phyloP scores from a whole-genome alignment of 495 filamentous ascomycete genomes.

The Aspergillus bertholletiae region DNA sequence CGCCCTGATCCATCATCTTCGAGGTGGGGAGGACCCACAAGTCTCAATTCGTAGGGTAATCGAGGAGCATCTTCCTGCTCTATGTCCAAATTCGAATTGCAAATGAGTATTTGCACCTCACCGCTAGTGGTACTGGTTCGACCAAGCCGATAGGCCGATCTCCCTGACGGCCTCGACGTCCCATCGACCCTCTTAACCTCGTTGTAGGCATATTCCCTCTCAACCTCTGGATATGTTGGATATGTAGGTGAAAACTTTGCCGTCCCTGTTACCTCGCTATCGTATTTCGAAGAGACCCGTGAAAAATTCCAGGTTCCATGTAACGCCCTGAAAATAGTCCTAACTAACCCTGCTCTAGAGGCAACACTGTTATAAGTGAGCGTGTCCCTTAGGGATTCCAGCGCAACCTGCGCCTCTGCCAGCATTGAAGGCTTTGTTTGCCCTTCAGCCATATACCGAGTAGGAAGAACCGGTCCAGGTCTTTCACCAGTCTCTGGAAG shows the following conservation, averaged over 20 bases:
- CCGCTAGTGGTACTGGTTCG: slow-evolving; percentile 2
- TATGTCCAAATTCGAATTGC: not conserved
- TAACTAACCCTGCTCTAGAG: slow-evolving; percentile 13
- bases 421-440: not conserved
- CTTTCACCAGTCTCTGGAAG: slow-evolving; percentile 6
- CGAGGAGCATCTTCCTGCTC: not conserved
- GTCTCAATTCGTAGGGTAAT: slow-evolving; percentile 3
- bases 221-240: slow-evolving; percentile 15
- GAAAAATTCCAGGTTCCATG: slow-evolving; percentile 69
- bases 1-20: not conserved
- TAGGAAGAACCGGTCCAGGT: slow-evolving; percentile 33
- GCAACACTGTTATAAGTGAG: slow-evolving; percentile 1
- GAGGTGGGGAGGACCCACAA: not conserved
- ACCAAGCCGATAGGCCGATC: slow-evolving; percentile 13
- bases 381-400: slow-evolving; percentile 19
- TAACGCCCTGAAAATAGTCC: slow-evolving; percentile 66
- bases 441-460: slow-evolving; percentile 25
- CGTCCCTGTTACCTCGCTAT: slow-evolving; percentile 44
- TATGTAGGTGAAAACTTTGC: slow-evolving; percentile 61
- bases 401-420: slow-evolving; percentile 9
- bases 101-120: not conserved
- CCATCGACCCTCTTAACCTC: slow-evolving; percentile 4
- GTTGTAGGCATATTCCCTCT: slow-evolving; percentile 31
- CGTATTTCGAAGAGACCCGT: slow-evolving; percentile 18
- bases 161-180: not conserved